Percentiles rank a stretch among this genome's conserved stretches.
phyloP scores from a whole-genome alignment of 441 rosid species.

The Sinapis alba region DNA sequence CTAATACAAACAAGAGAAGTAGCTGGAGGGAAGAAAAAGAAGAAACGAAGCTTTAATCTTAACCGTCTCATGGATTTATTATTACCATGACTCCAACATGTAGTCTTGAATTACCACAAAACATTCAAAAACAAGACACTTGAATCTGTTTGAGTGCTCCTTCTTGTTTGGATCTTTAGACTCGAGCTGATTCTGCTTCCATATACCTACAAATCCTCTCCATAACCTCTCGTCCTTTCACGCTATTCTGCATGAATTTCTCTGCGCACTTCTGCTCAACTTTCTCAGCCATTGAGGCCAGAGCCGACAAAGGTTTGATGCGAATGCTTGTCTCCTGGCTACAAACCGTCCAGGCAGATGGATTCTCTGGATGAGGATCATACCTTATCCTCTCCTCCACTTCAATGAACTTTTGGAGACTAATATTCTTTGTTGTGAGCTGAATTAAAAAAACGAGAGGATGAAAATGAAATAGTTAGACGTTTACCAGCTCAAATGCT shows the following conservation, averaged over 20 bases:
- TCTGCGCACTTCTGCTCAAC: slow-evolving; percentile 89
- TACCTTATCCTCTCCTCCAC: slow-evolving; percentile 88
- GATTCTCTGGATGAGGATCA: slow-evolving; percentile 91
- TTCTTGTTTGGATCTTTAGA: slow-evolving; percentile 32
- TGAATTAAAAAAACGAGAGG: slow-evolving; percentile 35
- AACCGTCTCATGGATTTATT: slow-evolving; percentile 27
- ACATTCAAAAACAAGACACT: slow-evolving; percentile 22
- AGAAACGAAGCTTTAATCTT: slow-evolving; percentile 1
- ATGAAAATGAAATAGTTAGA: not conserved
- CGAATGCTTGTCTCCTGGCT: slow-evolving; percentile 86
- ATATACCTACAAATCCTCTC: slow-evolving; percentile 96
- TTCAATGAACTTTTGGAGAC: slow-evolving; percentile 87
- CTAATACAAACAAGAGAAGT: slow-evolving; percentile 14
- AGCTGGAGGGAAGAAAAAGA: not conserved
- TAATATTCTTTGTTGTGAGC: slow-evolving; percentile 79
- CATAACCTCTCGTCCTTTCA: slow-evolving; percentile 93
- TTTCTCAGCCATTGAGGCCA: slow-evolving; percentile 98
- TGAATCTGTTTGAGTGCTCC: not conserved
- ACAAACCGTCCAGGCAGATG: slow-evolving; percentile 78
- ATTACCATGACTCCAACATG: slow-evolving; percentile 25
- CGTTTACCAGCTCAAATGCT: slow-evolving; percentile 2
- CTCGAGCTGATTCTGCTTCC: slow-evolving; percentile 82
- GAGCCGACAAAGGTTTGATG: slow-evolving; percentile 83
- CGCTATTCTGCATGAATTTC: slow-evolving; percentile 89
- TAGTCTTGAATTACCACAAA: slow-evolving; percentile 12